Evolutionary conservation across 306 rosid species (phyloP), one percentile per base, ranked within the genome.

Genomic region (Phaseolus lunatus): DNA sequence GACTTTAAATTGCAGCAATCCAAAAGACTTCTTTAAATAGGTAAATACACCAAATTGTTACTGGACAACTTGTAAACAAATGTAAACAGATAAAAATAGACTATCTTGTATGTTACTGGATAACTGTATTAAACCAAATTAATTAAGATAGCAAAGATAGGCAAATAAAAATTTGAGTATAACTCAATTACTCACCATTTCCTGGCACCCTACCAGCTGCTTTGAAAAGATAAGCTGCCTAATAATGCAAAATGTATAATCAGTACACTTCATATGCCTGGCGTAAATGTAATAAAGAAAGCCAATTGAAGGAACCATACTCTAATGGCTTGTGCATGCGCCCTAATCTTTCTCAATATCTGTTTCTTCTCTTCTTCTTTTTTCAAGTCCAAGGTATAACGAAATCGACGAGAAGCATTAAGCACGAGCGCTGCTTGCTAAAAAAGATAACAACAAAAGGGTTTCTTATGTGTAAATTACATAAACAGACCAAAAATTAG

Each of bases 321-420:
- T 71, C 97, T 85, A 78, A 96, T 87, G 68, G 90, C 97, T 77
- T 96, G 94, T 10, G 88, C 94, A 86, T 96, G 96, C 3, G 88
- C 96, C 85, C 96, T 88, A 52, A 93, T 83, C 89, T 91, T 93
- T 83, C 90, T 82, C 48, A 93, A 59, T 48, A 73, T 84, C 76
- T 87, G 85, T 79, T 54, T 86, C 81, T 81, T 93, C 76, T 96
- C 99, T 72, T 87, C 98, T 73, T 96, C 96, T 88, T 84, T 96
- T 75, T 91, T 93, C 94, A 96, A 83, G 90, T 93, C 99, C 87
- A 96, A 81, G 27, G 99, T 96, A 87, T 96, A 96, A 20, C 98
- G 99, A 83, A 96, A 96, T 82, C 99, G 94, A 68, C 99, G 99
- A 78, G 98, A 96, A 84, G 99, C 99, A 83, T 96, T 96, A 50